Evolutionary conservation across 345 rosid genomes (phyloP), one percentile per base, ranked within the genome.

Genomic region (Arabidopsis suecica): DNA sequence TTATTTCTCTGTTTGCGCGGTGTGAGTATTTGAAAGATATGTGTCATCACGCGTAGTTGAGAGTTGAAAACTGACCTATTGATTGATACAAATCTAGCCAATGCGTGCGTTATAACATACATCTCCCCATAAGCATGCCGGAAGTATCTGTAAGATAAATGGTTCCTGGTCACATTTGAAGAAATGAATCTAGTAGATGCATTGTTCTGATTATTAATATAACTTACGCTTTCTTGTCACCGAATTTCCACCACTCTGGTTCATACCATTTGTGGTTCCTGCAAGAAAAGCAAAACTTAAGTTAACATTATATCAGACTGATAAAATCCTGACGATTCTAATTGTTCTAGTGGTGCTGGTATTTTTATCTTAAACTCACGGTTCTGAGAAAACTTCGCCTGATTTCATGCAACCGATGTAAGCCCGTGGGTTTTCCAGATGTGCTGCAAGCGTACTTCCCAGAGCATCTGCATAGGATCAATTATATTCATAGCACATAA

Each of bases 221-320:
- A 50, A 81, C 94, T 83, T 85, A 88, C 97, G 84, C 79, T 85
- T 87, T 91, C 78, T 82, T 83, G 83, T 86, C 89, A 10, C 97
- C 92, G 28, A 95, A 95, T 79, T 92, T 95, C 99, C 99, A 95
- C 98, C 99, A 90, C 36, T 92, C 93, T 69, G 92, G 94, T 70
- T 91, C 97, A 76, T 84, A 86, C 97, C 97, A 91, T 83, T 81
- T 87, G 68, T 79, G 84, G 71, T 77, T 84, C 81, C 92, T 91
- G 83, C 69, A 65, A 79, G 32, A 57, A 72, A 55, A 58, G 6
- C 56, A 61, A 65, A 65, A 23, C 38, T 56, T 38, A 32, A 0
- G 42, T 56, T 18, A 56, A 56, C 5, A 63, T 51, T 6, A 38
- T 8, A 63, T 40, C 48, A 33, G 59, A 44, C 54, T 34, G 1